Evolutionary conservation across 768 basidiomycete species (phyloP).

Genomic region (Rhodotorula babjevae): DNA sequence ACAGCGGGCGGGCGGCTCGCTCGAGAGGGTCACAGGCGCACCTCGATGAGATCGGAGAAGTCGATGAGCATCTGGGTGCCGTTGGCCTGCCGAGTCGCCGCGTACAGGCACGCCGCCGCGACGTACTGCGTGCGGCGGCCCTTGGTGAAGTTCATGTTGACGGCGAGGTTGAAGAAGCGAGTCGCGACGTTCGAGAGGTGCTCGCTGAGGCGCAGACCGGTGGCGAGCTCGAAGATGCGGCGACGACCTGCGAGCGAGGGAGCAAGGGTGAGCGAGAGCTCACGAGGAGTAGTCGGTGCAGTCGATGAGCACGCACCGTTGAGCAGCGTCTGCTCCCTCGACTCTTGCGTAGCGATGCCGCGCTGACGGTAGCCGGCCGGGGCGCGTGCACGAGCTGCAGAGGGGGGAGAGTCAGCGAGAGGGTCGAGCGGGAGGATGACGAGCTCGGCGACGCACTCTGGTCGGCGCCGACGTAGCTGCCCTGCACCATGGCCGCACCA

Average conservation of each 20-base stretch:
- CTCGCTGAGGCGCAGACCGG: constrained; percentile 70
- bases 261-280: neutral
- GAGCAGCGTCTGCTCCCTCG: constrained; percentile 82
- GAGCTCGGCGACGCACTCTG: constrained; percentile 61
- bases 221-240: constrained; percentile 77
- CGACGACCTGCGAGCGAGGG: constrained; percentile 55
- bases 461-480: constrained; percentile 82
- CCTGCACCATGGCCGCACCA: constrained; percentile 93
- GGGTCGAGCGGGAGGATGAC: no score
- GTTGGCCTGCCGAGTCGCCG: constrained; percentile 85
- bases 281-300: neutral
- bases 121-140: constrained; percentile 88
- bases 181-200: constrained; percentile 73
- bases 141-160: constrained; percentile 88
- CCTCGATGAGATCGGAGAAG: constrained; percentile 92
- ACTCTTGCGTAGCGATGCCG: constrained; percentile 72
- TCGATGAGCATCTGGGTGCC: constrained; percentile 98
- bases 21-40: constrained; percentile 44
- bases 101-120: constrained; percentile 90
- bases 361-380: constrained; percentile 39
- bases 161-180: constrained; percentile 84
- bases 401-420: neutral
- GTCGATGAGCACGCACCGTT: constrained; percentile 59
- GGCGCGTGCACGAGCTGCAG: constrained; percentile 60
- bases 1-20: neutral